A percentile compares a stretch with the other conserved stretches of the same genome.
phyloP scores from a whole-genome alignment of 192 early-diverging fungal species.

The Podila epicladia region DNA sequence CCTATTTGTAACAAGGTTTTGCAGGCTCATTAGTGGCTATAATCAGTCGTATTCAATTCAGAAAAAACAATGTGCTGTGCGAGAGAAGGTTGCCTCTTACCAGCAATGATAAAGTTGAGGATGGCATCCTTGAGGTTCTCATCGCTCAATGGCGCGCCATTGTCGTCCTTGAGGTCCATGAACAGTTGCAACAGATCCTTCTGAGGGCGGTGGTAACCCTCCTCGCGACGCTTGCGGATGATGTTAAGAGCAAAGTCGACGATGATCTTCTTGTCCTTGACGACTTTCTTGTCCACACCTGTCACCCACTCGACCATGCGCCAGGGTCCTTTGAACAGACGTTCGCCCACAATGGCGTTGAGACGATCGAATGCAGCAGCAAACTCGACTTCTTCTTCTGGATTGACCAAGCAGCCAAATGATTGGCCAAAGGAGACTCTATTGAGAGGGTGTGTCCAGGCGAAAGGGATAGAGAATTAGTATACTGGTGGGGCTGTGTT shows the following conservation, averaged over 20 bases:
- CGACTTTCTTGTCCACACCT: constrained; percentile 13
- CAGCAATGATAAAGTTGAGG: constrained; percentile 54
- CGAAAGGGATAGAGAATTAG: background rate
- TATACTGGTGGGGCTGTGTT: too few relatives aligned
- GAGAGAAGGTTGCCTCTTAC: background rate
- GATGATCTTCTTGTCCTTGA: constrained; percentile 25
- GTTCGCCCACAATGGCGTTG: constrained; percentile 33
- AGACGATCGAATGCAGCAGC: constrained; percentile 61
- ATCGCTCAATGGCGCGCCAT: constrained; percentile 46
- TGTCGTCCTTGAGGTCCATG: constrained; percentile 49
- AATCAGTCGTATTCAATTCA: background rate
- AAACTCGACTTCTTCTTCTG: constrained; percentile 49
- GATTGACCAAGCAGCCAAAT: constrained; percentile 36
- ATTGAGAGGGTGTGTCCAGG: background rate
- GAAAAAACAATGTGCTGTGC: background rate
- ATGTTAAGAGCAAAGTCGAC: constrained; percentile 38
- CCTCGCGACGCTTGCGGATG: constrained; percentile 24
- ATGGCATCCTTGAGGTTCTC: constrained; percentile 56
- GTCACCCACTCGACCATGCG: constrained; percentile 32
- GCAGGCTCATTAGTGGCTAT: background rate
- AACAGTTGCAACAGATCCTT: constrained; percentile 57
- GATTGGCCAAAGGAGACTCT: constrained; percentile 35
- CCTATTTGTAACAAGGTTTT: constrained; percentile 18
- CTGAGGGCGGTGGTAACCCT: background rate
- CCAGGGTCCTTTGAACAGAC: constrained; percentile 34